These are phyloP conservation scores for Aspergillus mulundensis DNA, from an alignment of 495 filamentous ascomycete genomes.

Conservation along the genomic window DNA sequence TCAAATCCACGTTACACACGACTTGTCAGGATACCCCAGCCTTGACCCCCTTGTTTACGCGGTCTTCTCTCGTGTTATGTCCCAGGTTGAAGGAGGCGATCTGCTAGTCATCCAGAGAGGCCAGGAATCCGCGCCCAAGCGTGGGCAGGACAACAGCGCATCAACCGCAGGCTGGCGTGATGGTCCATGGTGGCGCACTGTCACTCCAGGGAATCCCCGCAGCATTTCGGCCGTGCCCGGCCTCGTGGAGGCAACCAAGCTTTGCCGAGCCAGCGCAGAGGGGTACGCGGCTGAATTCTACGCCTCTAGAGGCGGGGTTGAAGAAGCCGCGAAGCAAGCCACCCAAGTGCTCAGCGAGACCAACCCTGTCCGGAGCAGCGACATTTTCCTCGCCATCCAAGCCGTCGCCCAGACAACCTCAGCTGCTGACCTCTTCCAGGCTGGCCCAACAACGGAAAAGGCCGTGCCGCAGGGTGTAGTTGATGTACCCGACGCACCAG, in stretches of 20 bases:
- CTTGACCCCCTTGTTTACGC: constrained; percentile 89
- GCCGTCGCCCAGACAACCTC: constrained; percentile 64
- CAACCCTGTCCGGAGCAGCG: constrained; percentile 85
- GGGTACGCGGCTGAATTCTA: constrained; percentile 82
- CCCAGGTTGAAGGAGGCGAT: constrained; percentile 96
- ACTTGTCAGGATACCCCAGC: constrained; percentile 87
- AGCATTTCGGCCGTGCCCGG: constrained; percentile 78
- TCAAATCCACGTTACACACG: constrained; percentile 96
- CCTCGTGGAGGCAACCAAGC: constrained; percentile 79
- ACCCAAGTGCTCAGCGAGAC: constrained; percentile 69
- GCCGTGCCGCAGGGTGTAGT: constrained; percentile 50
- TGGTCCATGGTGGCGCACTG: constrained; percentile 91
- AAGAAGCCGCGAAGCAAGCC: constrained; percentile 71
- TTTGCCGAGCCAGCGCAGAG: constrained; percentile 83
- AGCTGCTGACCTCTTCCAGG: constrained; percentile 61
- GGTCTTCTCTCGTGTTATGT: constrained; percentile 95
- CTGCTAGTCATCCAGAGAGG: constrained; percentile 94
- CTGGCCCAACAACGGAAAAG: constrained; percentile 49
- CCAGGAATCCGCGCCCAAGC: constrained; percentile 71
- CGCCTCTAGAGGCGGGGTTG: constrained; percentile 68
- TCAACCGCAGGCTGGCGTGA: constrained; percentile 74
- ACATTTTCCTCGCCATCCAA: constrained; percentile 93
- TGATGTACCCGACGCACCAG: constrained; percentile 44
- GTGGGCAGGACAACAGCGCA: constrained; percentile 51
- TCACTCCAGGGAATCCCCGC: constrained; percentile 56